Base-by-base conservation (phyloP, 2,329 filamentous ascomycete genomes). In the Trichophyton schoenleinii region DNA sequence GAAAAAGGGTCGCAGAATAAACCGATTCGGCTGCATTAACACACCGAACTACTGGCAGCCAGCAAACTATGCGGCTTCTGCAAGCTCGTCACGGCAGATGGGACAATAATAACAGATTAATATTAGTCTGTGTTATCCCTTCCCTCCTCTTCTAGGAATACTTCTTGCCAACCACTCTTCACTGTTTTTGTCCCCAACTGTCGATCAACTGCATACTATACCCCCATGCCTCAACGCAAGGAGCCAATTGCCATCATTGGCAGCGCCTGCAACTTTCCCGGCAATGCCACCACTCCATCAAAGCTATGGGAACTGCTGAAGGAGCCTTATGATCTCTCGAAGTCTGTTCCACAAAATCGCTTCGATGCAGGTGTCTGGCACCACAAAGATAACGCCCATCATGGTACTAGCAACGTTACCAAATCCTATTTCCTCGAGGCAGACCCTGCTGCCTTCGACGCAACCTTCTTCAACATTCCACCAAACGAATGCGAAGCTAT, bases 191-290 rank as follows among this genome's bases (percentile, higher is more conserved):
- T 7, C 15, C 3, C 20, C 6, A 9, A 48, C 2, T 13, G 18
- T 20, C 18, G 20, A 48, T 48, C 58, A 48, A 49, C 22, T 42
- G 22, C 42, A 57, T 63, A 25, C 8, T 48, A 48, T 25, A 48
- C 20, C 20, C 11, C n/a, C 44, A 48, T 48, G 44, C 44, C 44
- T 48, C 44, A 48, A 48, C 44, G 44, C 44, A 48, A 48, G 44
- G 25, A 66, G 22, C 59, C 59, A 46, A 70, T 73, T 20, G 70
- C 70, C 36, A 66, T 72, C 18, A 59, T 72, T 3, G 67, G 67
- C 18, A 69, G 70, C 67, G 70, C 67, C 53, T 75, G 72, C 60
- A 68, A 72, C 9, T 69, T 75, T 36, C 71, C 74, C 3, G 73
- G 72, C 18, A 66, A 59, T 8, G 64, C 69, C 8, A 60, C 25